phyloP scores from a whole-genome alignment of 768 basidiomycete genomes.

The Amanita subjunquillea region DNA sequence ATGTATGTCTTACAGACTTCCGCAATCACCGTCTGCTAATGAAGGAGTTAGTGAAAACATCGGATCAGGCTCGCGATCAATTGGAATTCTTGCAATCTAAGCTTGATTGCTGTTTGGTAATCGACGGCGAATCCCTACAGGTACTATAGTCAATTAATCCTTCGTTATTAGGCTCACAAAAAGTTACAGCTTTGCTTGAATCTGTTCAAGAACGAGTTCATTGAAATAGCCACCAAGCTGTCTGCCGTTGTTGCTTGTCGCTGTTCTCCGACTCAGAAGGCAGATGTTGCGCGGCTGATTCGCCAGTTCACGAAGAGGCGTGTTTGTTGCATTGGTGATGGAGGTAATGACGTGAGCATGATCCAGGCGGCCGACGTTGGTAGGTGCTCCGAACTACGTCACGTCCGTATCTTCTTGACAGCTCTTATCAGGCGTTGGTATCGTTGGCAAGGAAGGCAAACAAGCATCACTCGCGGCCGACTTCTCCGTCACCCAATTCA shows the following conservation, averaged over 20 bases:
- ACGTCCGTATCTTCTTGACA: background rate
- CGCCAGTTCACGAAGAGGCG: slow-evolving; percentile 86
- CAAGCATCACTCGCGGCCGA: slow-evolving; percentile 99
- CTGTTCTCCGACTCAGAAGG: slow-evolving; percentile 98
- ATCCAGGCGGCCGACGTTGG: slow-evolving; percentile 99
- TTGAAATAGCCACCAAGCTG: slow-evolving; percentile 91
- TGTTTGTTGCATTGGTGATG: slow-evolving; percentile 98
- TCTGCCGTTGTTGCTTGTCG: slow-evolving; percentile 96
- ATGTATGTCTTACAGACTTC: slow-evolving; percentile 35
- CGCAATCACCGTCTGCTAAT: slow-evolving; percentile 3
- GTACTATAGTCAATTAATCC: slow-evolving; percentile 23
- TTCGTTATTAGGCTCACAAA: background rate
- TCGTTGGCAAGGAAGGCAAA: slow-evolving; percentile 98
- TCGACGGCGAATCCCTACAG: slow-evolving; percentile 95
- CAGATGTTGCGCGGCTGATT: slow-evolving; percentile 92
- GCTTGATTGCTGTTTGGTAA: slow-evolving; percentile 94
- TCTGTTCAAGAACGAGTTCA: slow-evolving; percentile 87
- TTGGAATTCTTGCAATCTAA: slow-evolving; percentile 93
- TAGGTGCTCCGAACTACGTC: slow-evolving; percentile 29
- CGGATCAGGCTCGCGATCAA: slow-evolving; percentile 75
- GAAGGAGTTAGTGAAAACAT: slow-evolving; percentile 60
- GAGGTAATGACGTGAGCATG: slow-evolving; percentile 99
- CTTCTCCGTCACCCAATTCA: slow-evolving; percentile 97
- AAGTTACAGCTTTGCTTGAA: slow-evolving; percentile 77
- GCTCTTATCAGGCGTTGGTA: slow-evolving; percentile 66